These are phyloP conservation scores for Botrytis pseudocinerea DNA, from an alignment of 2,329 filamentous ascomycete species.

Conservation along the genomic window DNA sequence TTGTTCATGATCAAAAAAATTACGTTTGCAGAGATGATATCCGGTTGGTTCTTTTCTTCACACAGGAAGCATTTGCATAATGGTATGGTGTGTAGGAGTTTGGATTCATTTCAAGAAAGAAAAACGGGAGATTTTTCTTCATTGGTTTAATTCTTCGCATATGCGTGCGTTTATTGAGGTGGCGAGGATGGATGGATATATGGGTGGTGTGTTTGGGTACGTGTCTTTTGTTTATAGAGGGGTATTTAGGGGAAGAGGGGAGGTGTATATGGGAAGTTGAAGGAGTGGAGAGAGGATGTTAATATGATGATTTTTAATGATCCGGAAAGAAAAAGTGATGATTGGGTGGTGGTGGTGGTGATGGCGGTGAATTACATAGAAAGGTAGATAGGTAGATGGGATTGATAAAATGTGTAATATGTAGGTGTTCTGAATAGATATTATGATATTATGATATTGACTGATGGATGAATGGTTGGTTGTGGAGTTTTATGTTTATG, in stretches of 20 bases:
- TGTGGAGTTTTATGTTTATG: neutral
- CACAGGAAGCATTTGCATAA: neutral
- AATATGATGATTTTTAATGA: neutral
- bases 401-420: neutral
- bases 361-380: neutral
- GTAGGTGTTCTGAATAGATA: neutral
- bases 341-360: neutral
- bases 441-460: neutral
- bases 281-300: neutral
- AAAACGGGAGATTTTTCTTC: neutral
- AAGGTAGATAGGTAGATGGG: neutral
- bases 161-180: neutral
- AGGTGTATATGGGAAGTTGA: neutral
- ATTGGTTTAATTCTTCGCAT: neutral
- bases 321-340: neutral
- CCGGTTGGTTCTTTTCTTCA: neutral
- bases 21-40: slow-evolving; percentile 6
- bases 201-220: neutral
- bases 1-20: neutral
- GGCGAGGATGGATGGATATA: neutral
- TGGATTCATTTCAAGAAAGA: neutral
- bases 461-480: no score
- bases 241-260: neutral
- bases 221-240: neutral
- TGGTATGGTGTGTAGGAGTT: neutral